Evolutionary conservation across 768 basidiomycete genomes (phyloP), one percentile per base, ranked within the genome.

Genomic region (Gloeopeniophorella convolvens): DNA sequence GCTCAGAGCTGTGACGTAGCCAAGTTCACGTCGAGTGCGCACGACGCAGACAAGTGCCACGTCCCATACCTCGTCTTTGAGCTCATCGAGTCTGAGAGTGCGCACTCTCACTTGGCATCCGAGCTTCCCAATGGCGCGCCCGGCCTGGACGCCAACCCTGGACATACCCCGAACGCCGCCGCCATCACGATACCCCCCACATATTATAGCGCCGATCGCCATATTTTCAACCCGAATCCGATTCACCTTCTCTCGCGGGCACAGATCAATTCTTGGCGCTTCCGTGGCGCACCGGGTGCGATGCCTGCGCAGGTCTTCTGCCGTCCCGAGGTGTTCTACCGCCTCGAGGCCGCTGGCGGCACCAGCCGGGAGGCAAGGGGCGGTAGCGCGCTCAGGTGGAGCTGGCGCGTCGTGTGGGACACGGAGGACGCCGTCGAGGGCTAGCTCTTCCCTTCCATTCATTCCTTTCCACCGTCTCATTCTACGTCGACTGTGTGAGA

Each of bases 161-260:
- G 48, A 26, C 35, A 39, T 39, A 55, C 67, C 30, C 59, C 51
- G 16, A 8, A 54, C 63, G 1, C 63, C 64, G 15, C 37, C 36
- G 60, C 21, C 20, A 28, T 21, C 9, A 26, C 30, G 12, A 35
- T 45, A 23, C 41, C 47, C 6, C 49, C 45, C 18, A 30, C 28
- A 4, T 46, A 43, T 21, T 49, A 56, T 9, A 64, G 71, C 43
- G 61, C 64, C 5, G 72, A 74, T 57, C 73, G 83, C 24, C 68
- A 77, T 56, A 71, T 84, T 7, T 76, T 76, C 3, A 72, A 84
- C 5, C 68, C 76, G 45, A 85, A 86, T 57, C 82, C 82, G 5
- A 70, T 76, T 36, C 70, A 76, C 52, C 68, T 85, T 43, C 69
- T 82, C 3, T 60, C 85, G 34, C 72, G 71, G 61, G 84, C 83